Base-by-base conservation (phyloP, 208 protist genomes). In the Crithidia fasciculata region DNA sequence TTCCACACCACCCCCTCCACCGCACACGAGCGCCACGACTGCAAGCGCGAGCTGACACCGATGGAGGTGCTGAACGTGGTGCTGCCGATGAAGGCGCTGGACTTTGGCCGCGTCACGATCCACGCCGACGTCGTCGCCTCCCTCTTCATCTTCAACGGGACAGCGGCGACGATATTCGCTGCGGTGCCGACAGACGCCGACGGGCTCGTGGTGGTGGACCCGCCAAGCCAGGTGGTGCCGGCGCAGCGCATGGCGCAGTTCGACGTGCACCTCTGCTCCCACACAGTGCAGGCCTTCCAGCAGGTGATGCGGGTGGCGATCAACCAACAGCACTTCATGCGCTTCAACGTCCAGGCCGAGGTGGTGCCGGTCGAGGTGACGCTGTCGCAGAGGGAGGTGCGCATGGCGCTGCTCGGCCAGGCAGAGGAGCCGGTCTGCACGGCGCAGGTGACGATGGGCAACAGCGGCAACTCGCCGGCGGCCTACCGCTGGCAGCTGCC, bases 61-160 rank as follows among this genome's bases (percentile, higher is more conserved):
- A 90, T 95, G 74, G 95, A 98, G 54, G 75, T 98, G 18, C 78
- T 94, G 15, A 81, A 86, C 40, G 81, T 98, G 9, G 72, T 86
- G 43, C 72, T 85, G 40, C 95, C 92, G 5, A 82, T 93, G 57
- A 95, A 95, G 82, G 77, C 86, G 47, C 44, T 98, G 9, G 89
- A 98, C 60, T 98, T 97, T 66, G 88, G 92, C 53, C 84, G 80
- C n/a, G 86, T 98, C 50, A 96, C 88, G n/a, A 92, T 97, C 41
- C 82, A 88, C 61, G 88, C 91, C 5, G 79, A 76, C 12, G 85
- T 88, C 43, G 83, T 81, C 8, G 82, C 90, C 53, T 92, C 89
- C 8, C 96, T 98, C 72, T 96, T 83, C 79, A 81, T 98, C n/a
- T 92, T 85, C 65, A 98, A 98, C 83, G 90, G 93, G 50, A 95